phyloP scores from a whole-genome alignment of 768 basidiomycete species.

The Brasilioporus rufonigricans region DNA sequence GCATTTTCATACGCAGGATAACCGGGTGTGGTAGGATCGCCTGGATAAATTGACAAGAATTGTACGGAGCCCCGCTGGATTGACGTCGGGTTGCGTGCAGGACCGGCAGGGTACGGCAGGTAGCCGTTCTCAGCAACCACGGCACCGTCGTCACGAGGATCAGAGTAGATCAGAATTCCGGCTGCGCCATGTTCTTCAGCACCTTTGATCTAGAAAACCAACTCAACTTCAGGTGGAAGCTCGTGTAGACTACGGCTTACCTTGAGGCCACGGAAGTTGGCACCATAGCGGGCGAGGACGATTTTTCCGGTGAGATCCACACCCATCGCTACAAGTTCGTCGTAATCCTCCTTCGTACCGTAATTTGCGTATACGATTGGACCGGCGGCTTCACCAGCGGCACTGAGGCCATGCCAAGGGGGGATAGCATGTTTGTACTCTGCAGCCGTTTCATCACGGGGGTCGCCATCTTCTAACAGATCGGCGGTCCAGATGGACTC shows the following conservation, averaged over 20 bases:
- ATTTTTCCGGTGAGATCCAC: slow-evolving; percentile 75
- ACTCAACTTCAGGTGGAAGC: not conserved
- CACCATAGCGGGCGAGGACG: slow-evolving; percentile 75
- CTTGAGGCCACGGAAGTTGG: slow-evolving; percentile 83
- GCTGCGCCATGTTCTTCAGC: slow-evolving; percentile 82
- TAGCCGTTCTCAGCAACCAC: slow-evolving; percentile 78
- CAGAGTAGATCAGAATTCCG: slow-evolving; percentile 79
- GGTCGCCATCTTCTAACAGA: slow-evolving; percentile 67
- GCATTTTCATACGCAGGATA: slow-evolving; percentile 82
- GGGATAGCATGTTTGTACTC: slow-evolving; percentile 66
- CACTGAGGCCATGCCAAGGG: slow-evolving; percentile 85
- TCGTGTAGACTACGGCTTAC: slow-evolving; percentile 32
- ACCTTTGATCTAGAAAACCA: slow-evolving; percentile 57
- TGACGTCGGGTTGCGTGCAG: slow-evolving; percentile 78
- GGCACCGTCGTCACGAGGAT: slow-evolving; percentile 81
- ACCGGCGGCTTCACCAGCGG: slow-evolving; percentile 71
- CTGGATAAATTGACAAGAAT: slow-evolving; percentile 61
- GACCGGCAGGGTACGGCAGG: slow-evolving; percentile 69
- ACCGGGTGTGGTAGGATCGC: slow-evolving; percentile 85
- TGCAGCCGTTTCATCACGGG: slow-evolving; percentile 68
- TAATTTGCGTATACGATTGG: slow-evolving; percentile 78
- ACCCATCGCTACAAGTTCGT: slow-evolving; percentile 59
- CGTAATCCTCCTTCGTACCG: slow-evolving; percentile 69
- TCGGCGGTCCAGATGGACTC: slow-evolving; percentile 64
- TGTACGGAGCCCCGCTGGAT: slow-evolving; percentile 86